Conservation (phyloP, 192 early-diverging fungal species). For the Podila verticillata region DNA sequence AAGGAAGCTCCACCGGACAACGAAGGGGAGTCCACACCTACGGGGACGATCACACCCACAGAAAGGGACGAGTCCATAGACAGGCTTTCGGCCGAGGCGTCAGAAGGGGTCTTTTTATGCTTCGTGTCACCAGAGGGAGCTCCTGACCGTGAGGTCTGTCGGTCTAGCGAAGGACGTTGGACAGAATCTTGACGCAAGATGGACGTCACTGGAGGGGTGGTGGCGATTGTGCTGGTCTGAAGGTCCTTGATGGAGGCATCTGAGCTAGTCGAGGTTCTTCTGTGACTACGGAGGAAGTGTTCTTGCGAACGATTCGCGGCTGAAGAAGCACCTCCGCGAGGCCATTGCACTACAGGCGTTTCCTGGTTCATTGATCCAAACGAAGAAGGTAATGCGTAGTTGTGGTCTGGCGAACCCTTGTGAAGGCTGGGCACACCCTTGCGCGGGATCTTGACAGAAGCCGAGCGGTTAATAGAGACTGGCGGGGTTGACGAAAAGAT, state of each 20-base stretch:
- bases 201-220: slow-evolving; percentile 27
- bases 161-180: slow-evolving; percentile 22
- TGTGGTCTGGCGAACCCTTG: slow-evolving; percentile 43
- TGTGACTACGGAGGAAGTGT: slow-evolving; percentile 37
- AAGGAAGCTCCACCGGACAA: background rate
- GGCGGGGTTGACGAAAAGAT: slow-evolving; percentile 48
- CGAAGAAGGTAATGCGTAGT: slow-evolving; percentile 4
- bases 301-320: slow-evolving; percentile 45
- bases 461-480: slow-evolving; percentile 28
- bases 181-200: slow-evolving; percentile 9
- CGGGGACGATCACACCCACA: background rate
- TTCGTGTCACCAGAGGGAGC: background rate
- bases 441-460: slow-evolving; percentile 23
- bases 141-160: slow-evolving; percentile 28
- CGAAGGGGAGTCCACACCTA: background rate
- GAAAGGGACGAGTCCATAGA: background rate
- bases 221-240: slow-evolving; percentile 23
- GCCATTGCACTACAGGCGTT: slow-evolving; percentile 40
- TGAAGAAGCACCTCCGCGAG: slow-evolving; percentile 31
- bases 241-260: slow-evolving; percentile 42
- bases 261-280: slow-evolving; percentile 36
- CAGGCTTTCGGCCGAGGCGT: slow-evolving; percentile 27
- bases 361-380: slow-evolving; percentile 26
- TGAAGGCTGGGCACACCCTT: slow-evolving; percentile 7
- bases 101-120: slow-evolving; percentile 13